Base-by-base conservation (phyloP, 2,329 filamentous ascomycete genomes). In the Ilyonectria destructans region DNA sequence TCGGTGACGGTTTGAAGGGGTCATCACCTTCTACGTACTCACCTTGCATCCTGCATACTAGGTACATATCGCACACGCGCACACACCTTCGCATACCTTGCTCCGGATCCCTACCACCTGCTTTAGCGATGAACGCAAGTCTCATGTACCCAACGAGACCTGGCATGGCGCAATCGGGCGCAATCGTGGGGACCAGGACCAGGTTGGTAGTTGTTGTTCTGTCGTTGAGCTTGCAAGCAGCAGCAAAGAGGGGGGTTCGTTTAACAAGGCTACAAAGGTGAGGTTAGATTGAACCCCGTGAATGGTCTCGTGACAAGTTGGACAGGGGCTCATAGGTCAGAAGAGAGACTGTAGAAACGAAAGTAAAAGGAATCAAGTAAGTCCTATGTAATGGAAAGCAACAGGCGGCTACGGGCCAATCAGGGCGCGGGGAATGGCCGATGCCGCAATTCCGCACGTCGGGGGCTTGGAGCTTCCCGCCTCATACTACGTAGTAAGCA, bases 361-460 rank as follows among this genome's bases (percentile, higher is more conserved):
- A 58, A 67, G 67, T 76, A 73, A 74, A 46, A 77, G 74, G 46
- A 77, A 76, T 77, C 71, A 75, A 69, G 74, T 76, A 76, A 76
- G 65, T 73, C 64, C 74, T 76, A 77, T 73, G 74, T 76, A 76
- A 76, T 76, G 55, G 60, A 68, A 76, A 75, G 62, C 70, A 57
- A 67, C 35, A 43, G 67, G 70, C 71, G 74, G 67, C 70, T 74
- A 75, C 73, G 66, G 72, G 65, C 74, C 71, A 76, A 76, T 76
- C 63, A 67, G 62, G 56, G 37, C 46, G 57, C 51, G 31, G 65
- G 48, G 54, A 66, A 69, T 69, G 63, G 49, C 71, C 69, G 64
- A 71, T 73, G 70, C 73, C 66, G 71, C 66, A 71, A 72, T 67
- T 49, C 65, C 54, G 59, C 59, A 62, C 45, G 54, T 63, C 29